Evolutionary conservation across 495 filamentous ascomycete genomes (phyloP), one percentile per base, ranked within the genome.

Genomic region (Penicillium arizonense): DNA sequence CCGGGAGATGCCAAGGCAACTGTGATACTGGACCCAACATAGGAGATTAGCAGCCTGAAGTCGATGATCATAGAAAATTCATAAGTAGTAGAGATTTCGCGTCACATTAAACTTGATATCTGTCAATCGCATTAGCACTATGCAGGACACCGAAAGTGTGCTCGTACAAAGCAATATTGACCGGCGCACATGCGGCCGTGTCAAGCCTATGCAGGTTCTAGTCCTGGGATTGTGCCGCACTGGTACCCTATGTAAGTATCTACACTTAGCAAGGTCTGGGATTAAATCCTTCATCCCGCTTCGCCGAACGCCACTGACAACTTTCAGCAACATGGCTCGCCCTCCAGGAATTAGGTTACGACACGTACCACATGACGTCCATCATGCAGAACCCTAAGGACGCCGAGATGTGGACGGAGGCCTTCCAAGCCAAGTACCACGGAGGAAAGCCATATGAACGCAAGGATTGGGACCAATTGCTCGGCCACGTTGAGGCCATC

Each of bases 381-480:
- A 50, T 55, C 33, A 53, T 57, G 52, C 55, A 57, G 62, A 69
- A 77, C 40, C 69, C 73, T 10, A 67, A 60, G 4, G 73, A 80
- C 52, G 69, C 66, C 16, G 59, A 60, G 0, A 71, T 77, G 44
- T 84, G 81, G 81, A 69, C 68, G 41, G 70, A 77, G 40, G 80
- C 79, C 11, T 67, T 82, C 13, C 69, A 70, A 1, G 78, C 74
- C 43, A 82, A 82, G 56, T 81, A 77, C 63, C 44, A 50, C 8
- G 70, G 67, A 4, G 62, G 70, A 1, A 67, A 65, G 18, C 64
- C 61, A 5, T 82, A 77, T 64, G 74, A 69, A 18, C 71, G 74
- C 7, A 62, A 68, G 40, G 75, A 83, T 55, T 82, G 74, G 73
- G 81, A 84, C 56, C 64, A 75, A 55, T 64, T 82, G 3, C 70